A percentile compares a stretch with the other conserved stretches of the same genome.
Conservation (phyloP, 495 filamentous ascomycete genomes). For the Hypoxylon cercidicola region DNA sequence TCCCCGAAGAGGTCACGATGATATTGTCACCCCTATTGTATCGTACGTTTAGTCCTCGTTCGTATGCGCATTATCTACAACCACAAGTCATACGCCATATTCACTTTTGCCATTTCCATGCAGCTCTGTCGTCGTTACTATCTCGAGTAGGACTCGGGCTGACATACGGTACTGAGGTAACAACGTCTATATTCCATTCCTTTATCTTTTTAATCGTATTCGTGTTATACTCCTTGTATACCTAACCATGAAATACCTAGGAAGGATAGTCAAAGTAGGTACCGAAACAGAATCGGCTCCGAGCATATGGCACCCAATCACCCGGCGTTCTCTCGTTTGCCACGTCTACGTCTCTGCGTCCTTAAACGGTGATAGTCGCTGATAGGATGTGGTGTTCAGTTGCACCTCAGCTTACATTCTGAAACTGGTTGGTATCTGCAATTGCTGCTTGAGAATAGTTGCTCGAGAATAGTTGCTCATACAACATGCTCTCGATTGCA, state of each 20-base stretch:
- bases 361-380: slow-evolving; percentile 10
- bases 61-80: slow-evolving; percentile 2
- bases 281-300: slow-evolving; percentile 28
- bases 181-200: neutral
- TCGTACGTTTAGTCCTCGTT: slow-evolving; percentile 5
- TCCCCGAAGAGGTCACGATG: neutral
- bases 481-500: neutral
- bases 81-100: no score
- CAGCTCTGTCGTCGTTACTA: no score
- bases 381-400: neutral
- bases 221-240: neutral
- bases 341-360: slow-evolving; percentile 15
- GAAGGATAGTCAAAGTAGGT: neutral
- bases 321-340: slow-evolving; percentile 15
- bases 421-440: slow-evolving; percentile 1
- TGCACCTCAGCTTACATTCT: neutral
- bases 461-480: slow-evolving; percentile 12
- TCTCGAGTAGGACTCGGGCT: neutral
- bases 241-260: neutral
- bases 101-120: no score
- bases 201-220: neutral
- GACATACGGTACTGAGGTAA: neutral
- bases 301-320: slow-evolving; percentile 42
- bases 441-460: slow-evolving; percentile 6
- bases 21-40: slow-evolving; percentile 3